Percentiles rank a stretch among this genome's conserved stretches.
These are phyloP conservation scores for Diaporthe ilicicola DNA, from an alignment of 2,329 filamentous ascomycete species.

Conservation along the genomic window DNA sequence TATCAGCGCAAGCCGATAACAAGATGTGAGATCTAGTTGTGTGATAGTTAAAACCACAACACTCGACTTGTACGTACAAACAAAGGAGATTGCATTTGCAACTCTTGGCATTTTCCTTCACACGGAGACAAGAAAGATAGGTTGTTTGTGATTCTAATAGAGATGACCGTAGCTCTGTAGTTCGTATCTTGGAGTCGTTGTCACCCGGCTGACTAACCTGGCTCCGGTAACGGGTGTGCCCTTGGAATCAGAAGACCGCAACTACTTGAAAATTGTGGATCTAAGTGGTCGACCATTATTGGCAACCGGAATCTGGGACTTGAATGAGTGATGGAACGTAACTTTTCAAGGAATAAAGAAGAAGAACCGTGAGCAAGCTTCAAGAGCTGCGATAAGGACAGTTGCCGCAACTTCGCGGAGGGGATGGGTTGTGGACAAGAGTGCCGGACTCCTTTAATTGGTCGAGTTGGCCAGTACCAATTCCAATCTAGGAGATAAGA, in stretches of 20 bases:
- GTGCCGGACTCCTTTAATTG: not conserved
- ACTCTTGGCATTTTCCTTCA: not conserved
- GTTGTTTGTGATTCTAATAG: not conserved
- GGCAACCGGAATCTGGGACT: not conserved
- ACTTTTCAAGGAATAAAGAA: not conserved
- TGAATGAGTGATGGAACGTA: not conserved
- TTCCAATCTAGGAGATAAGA: not conserved
- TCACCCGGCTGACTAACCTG: not conserved
- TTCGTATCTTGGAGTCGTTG: not conserved
- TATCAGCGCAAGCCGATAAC: not conserved
- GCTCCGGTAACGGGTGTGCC: not conserved
- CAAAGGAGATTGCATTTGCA: not conserved
- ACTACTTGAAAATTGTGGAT: not conserved
- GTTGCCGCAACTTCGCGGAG: not conserved
- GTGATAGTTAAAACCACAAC: not conserved
- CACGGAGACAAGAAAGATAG: not conserved
- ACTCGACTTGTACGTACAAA: not conserved
- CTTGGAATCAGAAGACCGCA: not conserved
- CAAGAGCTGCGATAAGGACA: not conserved
- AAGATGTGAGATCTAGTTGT: not conserved
- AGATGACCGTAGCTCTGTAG: not conserved
- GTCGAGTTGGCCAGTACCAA: not conserved
- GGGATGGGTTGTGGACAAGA: not conserved
- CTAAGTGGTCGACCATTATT: not conserved
- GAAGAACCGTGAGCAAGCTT: not conserved